Percentiles rank a stretch among this genome's conserved stretches.
Conservation (phyloP, 306 rosid genomes). For the Rubus idaeus region DNA sequence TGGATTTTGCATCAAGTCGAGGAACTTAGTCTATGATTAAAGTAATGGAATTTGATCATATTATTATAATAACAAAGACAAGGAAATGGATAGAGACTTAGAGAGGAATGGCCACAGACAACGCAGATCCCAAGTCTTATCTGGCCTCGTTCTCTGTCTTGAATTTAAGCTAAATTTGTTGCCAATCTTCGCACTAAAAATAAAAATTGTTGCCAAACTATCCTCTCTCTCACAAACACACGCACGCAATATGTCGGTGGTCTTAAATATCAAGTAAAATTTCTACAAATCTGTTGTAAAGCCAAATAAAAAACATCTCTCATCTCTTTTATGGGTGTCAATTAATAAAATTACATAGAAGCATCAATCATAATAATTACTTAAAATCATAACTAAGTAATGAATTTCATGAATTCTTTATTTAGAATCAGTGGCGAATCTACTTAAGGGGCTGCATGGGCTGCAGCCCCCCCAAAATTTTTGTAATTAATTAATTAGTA, state of each 20-base stretch:
- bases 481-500: too few relatives aligned
- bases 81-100: background rate
- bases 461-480: too few relatives aligned
- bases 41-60: background rate
- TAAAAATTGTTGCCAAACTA: background rate
- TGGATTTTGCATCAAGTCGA: constrained; percentile 11
- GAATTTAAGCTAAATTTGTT: background rate
- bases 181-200: background rate
- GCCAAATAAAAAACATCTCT: background rate
- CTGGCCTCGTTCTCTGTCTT: background rate
- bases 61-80: background rate
- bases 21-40: background rate
- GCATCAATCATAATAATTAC: background rate
- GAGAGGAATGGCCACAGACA: constrained; percentile 17
- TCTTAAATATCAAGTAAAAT: background rate
- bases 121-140: constrained; percentile 25
- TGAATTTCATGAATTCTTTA: too few relatives aligned
- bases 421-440: too few relatives aligned
- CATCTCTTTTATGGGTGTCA: background rate
- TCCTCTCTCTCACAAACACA: background rate
- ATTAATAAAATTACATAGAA: background rate
- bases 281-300: background rate
- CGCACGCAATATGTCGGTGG: constrained; percentile 19
- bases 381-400: too few relatives aligned
- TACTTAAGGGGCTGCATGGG: too few relatives aligned